Evolutionary conservation across 2,329 filamentous ascomycete species (phyloP).

Genomic region (Sporothrix globosa): DNA sequence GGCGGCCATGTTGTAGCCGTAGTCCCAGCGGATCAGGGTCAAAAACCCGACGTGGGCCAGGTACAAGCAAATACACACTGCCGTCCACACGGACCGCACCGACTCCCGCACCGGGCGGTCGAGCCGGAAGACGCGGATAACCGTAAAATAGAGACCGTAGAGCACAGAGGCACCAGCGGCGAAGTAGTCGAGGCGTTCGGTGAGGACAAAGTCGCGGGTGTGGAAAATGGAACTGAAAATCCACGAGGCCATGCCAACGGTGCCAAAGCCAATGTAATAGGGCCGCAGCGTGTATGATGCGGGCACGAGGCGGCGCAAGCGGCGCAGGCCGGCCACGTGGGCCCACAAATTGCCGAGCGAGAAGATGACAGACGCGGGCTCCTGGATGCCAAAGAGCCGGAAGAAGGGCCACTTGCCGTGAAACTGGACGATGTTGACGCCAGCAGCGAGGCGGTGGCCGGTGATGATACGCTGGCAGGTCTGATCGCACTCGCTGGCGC

Average conservation of each 20-base stretch:
- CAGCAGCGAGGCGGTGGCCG: conserved; percentile 65
- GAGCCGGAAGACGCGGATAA: conserved; percentile 80
- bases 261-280: conserved; percentile 80
- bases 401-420: conserved; percentile 99
- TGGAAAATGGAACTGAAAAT: conserved; percentile 90
- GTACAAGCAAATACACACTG: conserved; percentile 72
- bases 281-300: conserved; percentile 72
- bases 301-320: conserved; percentile 72
- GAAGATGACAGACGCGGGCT: conserved; percentile 92
- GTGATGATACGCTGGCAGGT: conserved; percentile 95
- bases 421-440: conserved; percentile 80
- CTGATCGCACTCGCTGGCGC: conserved; percentile 94
- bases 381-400: conserved; percentile 88
- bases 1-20: conserved; percentile 96
- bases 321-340: conserved; percentile 75
- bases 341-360: conserved; percentile 88
- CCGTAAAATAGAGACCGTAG: conserved; percentile 86
- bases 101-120: conserved; percentile 51
- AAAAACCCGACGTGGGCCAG: conserved; percentile 78
- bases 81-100: conserved; percentile 74
- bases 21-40: conserved; percentile 86
- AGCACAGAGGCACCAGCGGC: conserved; percentile 86
- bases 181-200: conserved; percentile 96
- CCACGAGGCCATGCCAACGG: conserved; percentile 83
- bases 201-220: conserved; percentile 79